Percentiles rank a stretch among this genome's conserved stretches.
Conservation (phyloP, 2,329 filamentous ascomycete genomes). For the Thyridium curvatum region DNA sequence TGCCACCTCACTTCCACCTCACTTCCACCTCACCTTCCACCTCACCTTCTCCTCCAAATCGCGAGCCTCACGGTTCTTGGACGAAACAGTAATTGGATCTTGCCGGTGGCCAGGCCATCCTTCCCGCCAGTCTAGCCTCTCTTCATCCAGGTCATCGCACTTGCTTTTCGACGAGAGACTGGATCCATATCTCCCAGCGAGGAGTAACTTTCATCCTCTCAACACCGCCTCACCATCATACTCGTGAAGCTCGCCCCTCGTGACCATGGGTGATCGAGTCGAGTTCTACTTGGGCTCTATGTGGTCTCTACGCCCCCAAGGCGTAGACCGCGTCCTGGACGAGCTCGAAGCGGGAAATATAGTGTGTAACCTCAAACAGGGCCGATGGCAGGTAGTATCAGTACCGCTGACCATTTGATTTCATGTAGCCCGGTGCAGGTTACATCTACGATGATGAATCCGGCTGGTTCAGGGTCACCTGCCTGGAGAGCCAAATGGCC, state of each 20-base stretch:
- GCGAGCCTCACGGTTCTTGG: too few species aligned
- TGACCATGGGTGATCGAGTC: constrained; percentile 1
- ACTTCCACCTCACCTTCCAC: too few species aligned
- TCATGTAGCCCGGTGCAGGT: constrained; percentile 8
- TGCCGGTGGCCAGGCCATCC: too few species aligned
- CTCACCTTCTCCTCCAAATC: too few species aligned
- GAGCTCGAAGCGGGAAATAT: constrained; percentile 7
- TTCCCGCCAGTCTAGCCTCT: too few species aligned
- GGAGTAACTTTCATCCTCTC: not conserved
- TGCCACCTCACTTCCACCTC: too few species aligned
- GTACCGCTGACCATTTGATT: constrained; percentile 1
- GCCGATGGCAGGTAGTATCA: too few species aligned
- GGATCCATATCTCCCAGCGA: too few species aligned
- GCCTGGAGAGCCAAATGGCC: constrained; percentile 4
- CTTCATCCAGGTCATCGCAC: too few species aligned
- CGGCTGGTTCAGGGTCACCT: constrained; percentile 16
- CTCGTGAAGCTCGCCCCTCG: not conserved
- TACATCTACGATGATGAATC: constrained; percentile 15
- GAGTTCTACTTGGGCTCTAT: constrained; percentile 18
- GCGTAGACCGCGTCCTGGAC: constrained; percentile 12
- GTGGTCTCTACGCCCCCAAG: constrained; percentile 16
- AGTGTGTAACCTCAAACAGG: constrained; percentile 5
- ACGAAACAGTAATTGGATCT: too few species aligned
- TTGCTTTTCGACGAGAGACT: too few species aligned
- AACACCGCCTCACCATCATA: not conserved